Conservation (phyloP, 2,329 filamentous ascomycete species). For the Whalleya microplaca region DNA sequence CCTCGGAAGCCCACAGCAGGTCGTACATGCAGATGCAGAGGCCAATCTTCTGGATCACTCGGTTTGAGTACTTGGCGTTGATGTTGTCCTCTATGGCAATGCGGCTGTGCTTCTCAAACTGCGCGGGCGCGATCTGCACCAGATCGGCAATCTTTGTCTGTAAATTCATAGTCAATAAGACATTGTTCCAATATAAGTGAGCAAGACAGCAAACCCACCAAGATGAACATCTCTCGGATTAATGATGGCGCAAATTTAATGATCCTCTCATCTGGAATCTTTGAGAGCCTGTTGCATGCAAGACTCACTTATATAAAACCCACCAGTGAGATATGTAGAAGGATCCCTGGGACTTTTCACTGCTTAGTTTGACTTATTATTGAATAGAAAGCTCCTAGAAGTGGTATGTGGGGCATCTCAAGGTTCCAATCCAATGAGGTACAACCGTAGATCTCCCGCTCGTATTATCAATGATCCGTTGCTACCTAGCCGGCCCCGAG, state of each 20-base stretch:
- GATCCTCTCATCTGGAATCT: conserved; percentile 1
- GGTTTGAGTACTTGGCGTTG: conserved; percentile 92
- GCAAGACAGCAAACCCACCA: conserved; percentile 41
- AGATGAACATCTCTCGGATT: conserved; percentile 51
- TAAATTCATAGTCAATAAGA: conserved; percentile 9
- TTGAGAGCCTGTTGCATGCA: not conserved
- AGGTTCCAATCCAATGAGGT: no score
- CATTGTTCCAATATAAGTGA: not conserved
- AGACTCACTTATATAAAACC: not conserved
- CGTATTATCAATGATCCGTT: not conserved
- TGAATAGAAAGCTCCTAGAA: no score
- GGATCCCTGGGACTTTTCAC: not conserved
- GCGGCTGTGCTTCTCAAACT: conserved; percentile 82
- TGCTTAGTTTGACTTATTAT: no score
- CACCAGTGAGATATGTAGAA: not conserved
- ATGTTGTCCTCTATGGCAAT: conserved; percentile 95
- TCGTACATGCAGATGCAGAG: conserved; percentile 95
- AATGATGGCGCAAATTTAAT: not conserved
- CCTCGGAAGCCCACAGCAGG: conserved; percentile 85
- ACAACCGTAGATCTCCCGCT: no score
- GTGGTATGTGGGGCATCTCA: not conserved
- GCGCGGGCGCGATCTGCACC: conserved; percentile 86
- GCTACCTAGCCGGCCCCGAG: no score
- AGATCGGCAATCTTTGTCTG: conserved; percentile 94
- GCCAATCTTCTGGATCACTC: conserved; percentile 91